Conservation (phyloP, 257 asterid species). For the Linderniella brevidens region DNA sequence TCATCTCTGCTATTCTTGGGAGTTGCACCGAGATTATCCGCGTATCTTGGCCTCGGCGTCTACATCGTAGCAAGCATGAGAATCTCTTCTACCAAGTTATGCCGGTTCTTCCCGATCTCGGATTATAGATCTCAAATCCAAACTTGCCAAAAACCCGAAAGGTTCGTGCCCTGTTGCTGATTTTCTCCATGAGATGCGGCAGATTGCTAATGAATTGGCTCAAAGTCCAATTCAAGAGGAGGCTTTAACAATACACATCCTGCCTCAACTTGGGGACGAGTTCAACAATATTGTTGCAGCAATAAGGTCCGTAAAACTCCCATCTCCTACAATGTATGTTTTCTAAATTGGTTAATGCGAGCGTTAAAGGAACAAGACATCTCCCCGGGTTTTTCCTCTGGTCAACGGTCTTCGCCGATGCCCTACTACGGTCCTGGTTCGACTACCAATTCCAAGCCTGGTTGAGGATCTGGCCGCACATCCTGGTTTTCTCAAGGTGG, state of each 20-base stretch:
- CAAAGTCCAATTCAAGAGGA: conserved; percentile 1
- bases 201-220: background rate
- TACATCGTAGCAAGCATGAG: background rate
- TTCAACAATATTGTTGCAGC: background rate
- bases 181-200: background rate
- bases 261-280: background rate
- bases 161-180: background rate
- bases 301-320: background rate
- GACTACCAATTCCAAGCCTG: too few species aligned
- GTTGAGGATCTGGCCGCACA: too few species aligned
- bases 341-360: background rate
- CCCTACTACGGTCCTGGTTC: background rate
- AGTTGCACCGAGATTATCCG: background rate
- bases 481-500: too few species aligned
- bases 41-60: background rate
- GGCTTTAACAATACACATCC: background rate
- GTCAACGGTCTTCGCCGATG: background rate
- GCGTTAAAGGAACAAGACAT: background rate
- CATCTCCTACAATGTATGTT: background rate
- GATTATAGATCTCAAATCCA: background rate
- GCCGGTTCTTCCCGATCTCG: background rate
- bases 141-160: background rate
- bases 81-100: background rate
- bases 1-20: background rate
- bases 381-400: background rate